Evolutionary conservation across 495 filamentous ascomycete species (phyloP), one percentile per base, ranked within the genome.

Genomic region (Neurospora sp.): DNA sequence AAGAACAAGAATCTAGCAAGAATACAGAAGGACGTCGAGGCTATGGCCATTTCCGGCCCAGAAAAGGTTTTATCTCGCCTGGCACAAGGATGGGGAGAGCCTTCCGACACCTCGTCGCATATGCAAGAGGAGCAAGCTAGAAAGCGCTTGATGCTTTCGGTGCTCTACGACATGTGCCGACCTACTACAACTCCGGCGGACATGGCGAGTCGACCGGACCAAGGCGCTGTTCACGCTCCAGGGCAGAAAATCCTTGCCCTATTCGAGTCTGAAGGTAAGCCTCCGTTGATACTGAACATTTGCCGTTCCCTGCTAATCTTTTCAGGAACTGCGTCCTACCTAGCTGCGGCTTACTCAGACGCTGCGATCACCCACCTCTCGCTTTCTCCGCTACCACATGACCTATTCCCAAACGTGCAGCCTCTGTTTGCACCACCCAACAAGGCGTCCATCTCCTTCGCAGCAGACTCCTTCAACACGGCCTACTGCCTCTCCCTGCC

Each of bases 141-240:
- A 79, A 83, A 83, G 68, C 76, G 82, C 37, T 84, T 83, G 83
- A 79, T 85, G 80, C 80, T 84, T 35, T 83, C 82, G 20, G 82
- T 82, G 1, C 73, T 84, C 31, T 73, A 75, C 16, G 72, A 74
- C 42, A 71, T 79, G 72, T 42, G 77, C 37, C 37, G 22, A 9
- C 18, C 20, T 6, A 9, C 18, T 27, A 9, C 31, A 16, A 16
- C 53, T 35, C 1, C 3, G 53, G 12, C 3, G 53, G 27, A 18
- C 6, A 65, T 2, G 7, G 53, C 12, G 3, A 8, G 1, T 27
- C 53, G 18, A 18, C 14, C 22, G 68, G 41, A 69, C 9, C 35
- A 59, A 18, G n/a, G 42, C 45, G 38, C 42, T 31, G 2, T 68
- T 20, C 7, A 9, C 53, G 3, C n/a, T 20, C 8, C 22, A 37